phyloP scores from a whole-genome alignment of 176 grass and related monocot genomes.

The Alloteropsis semialata region DNA sequence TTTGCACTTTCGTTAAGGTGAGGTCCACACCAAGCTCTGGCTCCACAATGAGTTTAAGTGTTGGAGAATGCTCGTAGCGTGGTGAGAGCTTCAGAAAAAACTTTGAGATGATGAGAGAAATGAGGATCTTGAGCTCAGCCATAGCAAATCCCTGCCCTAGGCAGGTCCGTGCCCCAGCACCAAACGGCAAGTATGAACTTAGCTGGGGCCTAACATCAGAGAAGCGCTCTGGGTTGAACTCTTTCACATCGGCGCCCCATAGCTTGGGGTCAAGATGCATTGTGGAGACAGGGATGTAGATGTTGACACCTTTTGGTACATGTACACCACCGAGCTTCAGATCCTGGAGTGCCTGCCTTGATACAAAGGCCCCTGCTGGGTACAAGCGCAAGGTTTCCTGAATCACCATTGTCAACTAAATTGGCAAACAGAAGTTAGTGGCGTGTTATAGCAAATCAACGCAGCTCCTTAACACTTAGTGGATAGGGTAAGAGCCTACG shows the following conservation, averaged over 20 bases:
- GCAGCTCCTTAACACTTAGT: not conserved
- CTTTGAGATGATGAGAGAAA: constrained; percentile 75
- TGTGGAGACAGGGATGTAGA: constrained; percentile 77
- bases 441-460: not conserved
- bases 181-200: constrained; percentile 82
- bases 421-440: constrained; percentile 16
- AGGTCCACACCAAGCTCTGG: constrained; percentile 80
- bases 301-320: constrained; percentile 85
- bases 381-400: constrained; percentile 89
- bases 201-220: constrained; percentile 58
- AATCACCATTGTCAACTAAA: constrained; percentile 90
- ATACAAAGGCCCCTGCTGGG: constrained; percentile 86
- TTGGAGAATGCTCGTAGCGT: constrained; percentile 63
- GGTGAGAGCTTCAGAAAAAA: constrained; percentile 61
- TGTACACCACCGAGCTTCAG: constrained; percentile 59
- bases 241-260: constrained; percentile 69
- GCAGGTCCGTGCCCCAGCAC: constrained; percentile 84
- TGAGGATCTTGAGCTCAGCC: constrained; percentile 82
- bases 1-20: constrained; percentile 45
- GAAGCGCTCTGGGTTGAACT: constrained; percentile 87
- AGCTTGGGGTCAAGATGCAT: constrained; percentile 81
- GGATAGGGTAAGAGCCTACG: constrained; percentile 29
- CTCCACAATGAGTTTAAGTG: constrained; percentile 77
- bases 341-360: constrained; percentile 72
- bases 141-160: constrained; percentile 94